Percentiles rank a stretch among this genome's conserved stretches.
Evolutionary conservation across 1,139 yeast genomes (phyloP).

Genomic region (Taphrina betulina): DNA sequence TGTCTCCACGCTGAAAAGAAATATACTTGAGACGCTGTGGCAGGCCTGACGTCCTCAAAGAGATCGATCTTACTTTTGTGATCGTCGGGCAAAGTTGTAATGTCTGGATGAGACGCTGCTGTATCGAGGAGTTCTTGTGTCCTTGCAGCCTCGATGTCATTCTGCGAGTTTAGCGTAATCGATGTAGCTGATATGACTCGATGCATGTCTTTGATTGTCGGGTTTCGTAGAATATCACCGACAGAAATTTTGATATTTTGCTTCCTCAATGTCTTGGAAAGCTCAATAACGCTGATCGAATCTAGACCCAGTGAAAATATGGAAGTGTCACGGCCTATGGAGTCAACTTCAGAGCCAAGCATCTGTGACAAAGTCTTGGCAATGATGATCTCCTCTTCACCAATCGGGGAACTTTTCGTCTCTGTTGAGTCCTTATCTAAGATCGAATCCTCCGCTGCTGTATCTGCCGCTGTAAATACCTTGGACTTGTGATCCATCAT

Average conservation of each 20-base stretch:
- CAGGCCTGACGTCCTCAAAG: constrained; percentile 36
- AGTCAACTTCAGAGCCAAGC: constrained; percentile 21
- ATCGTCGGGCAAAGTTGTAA: too few species aligned
- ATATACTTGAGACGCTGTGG: constrained; percentile 38
- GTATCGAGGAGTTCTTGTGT: neutral
- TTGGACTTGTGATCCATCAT: too few species aligned
- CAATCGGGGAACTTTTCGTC: neutral
- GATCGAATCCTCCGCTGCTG: neutral
- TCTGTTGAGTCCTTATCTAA: neutral
- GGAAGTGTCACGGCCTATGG: constrained; percentile 30
- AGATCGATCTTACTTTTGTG: too few species aligned
- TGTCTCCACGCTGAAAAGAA: constrained; percentile 38
- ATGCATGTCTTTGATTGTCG: constrained; percentile 34
- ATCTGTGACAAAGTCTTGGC: constrained; percentile 29
- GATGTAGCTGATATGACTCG: neutral
- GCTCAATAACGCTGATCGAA: constrained; percentile 38
- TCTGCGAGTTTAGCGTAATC: neutral
- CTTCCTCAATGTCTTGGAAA: constrained; percentile 34
- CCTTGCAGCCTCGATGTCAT: neutral
- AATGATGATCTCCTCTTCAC: constrained; percentile 25
- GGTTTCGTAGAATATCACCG: constrained; percentile 35
- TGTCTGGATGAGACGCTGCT: too few species aligned
- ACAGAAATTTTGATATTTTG: constrained; percentile 36
- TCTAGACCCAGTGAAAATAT: constrained; percentile 39
- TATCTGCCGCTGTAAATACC: too few species aligned